Conservation (phyloP, 345 rosid species). For the Corymbia maculata region DNA sequence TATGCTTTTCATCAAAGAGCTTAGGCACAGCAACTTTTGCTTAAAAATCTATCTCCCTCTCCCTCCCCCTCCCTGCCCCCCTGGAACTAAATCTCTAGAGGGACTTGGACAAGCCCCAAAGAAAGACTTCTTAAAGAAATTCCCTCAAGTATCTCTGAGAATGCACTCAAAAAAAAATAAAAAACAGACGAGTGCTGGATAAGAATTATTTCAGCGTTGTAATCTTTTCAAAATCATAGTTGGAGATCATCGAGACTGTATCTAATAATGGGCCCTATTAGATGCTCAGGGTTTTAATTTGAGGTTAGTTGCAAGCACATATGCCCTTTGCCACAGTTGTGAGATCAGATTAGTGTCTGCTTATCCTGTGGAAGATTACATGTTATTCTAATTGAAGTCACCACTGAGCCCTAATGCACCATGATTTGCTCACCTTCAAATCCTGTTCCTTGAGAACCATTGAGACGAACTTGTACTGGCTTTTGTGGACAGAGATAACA, state of each 20-base stretch:
- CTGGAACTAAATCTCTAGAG: neutral
- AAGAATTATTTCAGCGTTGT: neutral
- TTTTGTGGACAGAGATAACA: neutral
- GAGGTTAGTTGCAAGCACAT: neutral
- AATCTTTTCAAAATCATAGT: neutral
- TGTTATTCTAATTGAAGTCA: neutral
- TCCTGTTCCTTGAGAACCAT: neutral
- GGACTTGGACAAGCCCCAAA: neutral
- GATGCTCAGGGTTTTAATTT: neutral
- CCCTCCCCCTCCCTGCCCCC: neutral
- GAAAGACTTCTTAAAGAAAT: neutral
- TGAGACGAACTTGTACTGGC: neutral
- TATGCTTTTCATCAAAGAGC: neutral
- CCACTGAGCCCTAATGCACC: neutral
- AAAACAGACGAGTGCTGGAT: neutral
- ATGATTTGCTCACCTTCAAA: neutral
- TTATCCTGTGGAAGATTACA: neutral
- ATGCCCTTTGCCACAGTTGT: neutral
- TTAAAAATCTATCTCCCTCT: neutral
- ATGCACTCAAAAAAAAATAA: neutral
- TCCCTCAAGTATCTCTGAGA: neutral
- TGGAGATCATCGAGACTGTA: neutral
- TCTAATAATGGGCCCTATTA: neutral
- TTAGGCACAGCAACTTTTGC: neutral
- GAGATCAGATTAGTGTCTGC: neutral